Evolutionary conservation across 768 basidiomycete species (phyloP).

Genomic region (Xerocomellus amylosporus): DNA sequence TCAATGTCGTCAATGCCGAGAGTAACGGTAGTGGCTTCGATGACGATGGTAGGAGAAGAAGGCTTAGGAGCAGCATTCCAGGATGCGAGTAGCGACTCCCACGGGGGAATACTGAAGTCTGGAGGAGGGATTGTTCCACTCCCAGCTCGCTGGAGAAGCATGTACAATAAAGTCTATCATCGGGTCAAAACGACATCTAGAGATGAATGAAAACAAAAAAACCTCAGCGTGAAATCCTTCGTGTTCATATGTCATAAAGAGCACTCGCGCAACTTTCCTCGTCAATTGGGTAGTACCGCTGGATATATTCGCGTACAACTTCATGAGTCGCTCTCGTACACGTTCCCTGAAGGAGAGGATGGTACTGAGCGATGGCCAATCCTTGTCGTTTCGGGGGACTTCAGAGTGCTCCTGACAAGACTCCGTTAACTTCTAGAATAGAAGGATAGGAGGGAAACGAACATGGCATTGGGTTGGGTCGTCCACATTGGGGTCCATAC

Average conservation of each 20-base stretch:
- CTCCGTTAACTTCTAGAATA: neutral
- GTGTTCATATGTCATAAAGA: conserved; percentile 92
- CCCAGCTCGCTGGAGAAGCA: conserved; percentile 83
- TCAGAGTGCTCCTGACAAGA: conserved; percentile 73
- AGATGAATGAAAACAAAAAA: neutral
- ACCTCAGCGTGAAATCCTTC: conserved; percentile 86
- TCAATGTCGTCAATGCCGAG: conserved; percentile 88
- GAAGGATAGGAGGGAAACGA: conserved; percentile 23
- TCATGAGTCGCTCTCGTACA: conserved; percentile 68
- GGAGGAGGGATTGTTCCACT: conserved; percentile 76
- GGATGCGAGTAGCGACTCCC: conserved; percentile 48
- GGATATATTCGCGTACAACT: conserved; percentile 70
- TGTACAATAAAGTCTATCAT: conserved; percentile 79
- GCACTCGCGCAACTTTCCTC: conserved; percentile 68
- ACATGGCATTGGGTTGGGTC: conserved; percentile 87
- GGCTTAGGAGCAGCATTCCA: conserved; percentile 50
- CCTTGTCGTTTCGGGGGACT: conserved; percentile 74
- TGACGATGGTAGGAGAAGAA: conserved; percentile 42
- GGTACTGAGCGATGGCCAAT: conserved; percentile 76
- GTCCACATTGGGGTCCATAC: conserved; percentile 94
- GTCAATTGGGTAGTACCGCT: conserved; percentile 49
- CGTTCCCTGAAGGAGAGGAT: conserved; percentile 79
- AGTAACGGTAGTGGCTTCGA: conserved; percentile 57
- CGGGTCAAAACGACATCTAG: conserved; percentile 1
- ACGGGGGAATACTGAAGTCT: conserved; percentile 71